Evolutionary conservation across 2,329 filamentous ascomycete genomes (phyloP).

Genomic region (Mycosphaerella sp.): DNA sequence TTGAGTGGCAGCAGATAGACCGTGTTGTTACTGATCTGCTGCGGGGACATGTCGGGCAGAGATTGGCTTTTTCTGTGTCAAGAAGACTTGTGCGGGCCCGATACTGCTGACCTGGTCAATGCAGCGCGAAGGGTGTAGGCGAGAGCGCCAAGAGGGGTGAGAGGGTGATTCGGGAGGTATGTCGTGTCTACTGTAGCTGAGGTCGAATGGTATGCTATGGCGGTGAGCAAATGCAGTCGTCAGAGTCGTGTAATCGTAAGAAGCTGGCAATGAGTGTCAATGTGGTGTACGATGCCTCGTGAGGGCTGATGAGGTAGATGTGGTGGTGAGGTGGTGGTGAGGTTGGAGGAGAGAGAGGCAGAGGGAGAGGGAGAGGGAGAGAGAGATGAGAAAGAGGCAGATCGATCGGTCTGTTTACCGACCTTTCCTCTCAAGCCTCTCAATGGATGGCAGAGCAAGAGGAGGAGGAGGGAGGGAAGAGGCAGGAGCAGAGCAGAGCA

Average conservation of each 20-base stretch:
- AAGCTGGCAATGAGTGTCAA: background rate
- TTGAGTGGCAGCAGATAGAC: constrained; percentile 87
- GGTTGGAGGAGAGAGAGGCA: background rate
- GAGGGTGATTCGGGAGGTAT: background rate
- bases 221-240: constrained; percentile 1
- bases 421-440: background rate
- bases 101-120: constrained; percentile 2
- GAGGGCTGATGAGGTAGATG: constrained; percentile 1
- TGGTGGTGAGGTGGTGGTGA: background rate
- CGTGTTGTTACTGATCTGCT: constrained; percentile 33
- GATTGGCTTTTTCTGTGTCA: background rate
- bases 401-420: background rate
- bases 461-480: no score
- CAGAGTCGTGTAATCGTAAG: constrained; percentile 15
- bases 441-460: no score
- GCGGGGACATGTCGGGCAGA: constrained; percentile 33
- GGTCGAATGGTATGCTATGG: constrained; percentile 3
- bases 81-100: background rate
- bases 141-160: constrained; percentile 1
- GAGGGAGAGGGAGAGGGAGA: background rate
- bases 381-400: background rate
- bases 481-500: no score
- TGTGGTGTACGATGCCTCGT: background rate
- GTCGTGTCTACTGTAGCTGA: background rate
- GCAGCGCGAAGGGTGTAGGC: constrained; percentile 9